Base-by-base conservation (phyloP, 2,329 filamentous ascomycete species). In the Aspergillus caelatus region DNA sequence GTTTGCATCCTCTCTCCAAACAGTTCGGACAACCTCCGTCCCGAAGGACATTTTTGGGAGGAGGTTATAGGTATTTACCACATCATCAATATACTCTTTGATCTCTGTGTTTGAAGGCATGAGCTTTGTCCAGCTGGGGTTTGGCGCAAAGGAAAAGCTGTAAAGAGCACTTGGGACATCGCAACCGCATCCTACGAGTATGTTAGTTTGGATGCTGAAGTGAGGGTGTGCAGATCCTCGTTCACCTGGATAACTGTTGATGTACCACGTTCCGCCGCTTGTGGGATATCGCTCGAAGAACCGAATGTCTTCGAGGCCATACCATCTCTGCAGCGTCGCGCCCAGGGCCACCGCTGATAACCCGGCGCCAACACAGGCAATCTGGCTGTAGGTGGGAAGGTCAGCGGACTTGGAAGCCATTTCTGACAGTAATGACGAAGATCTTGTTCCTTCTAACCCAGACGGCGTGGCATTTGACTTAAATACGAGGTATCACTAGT, bases 231-330 rank as follows among this genome's bases (percentile, higher is more conserved):
- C 30, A 32, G 10, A 32, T 32, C 30, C 30, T 32, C 30, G 30
- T 0, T 32, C 30, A 32, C 30, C 30, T 32, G 30, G 30, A 11
- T 32, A 32, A 32, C 30, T 77, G 71, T 89, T 90, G 58, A 83
- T 81, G 71, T 82, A 81, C 88, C 88, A 90, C 2, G 87, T 89
- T 12, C 88, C 88, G 23, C 88, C 88, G 23, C 86, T 77, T 2
- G 80, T 80, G 9, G 78, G 70, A 65, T 86, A 78, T 28, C 84
- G 78, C 45, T 90, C 88, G 64, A 89, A 89, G 71, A 90, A 81
- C 12, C 77, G 77, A 65, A 89, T 82, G 63, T 88, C 85, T 54
- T 83, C 82, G 50, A 88, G 84, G 28, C 79, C 80, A 55, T 89
- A 83, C 79, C 84, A 83, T 36, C 84, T 76, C 68, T 86, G 83